Percentiles rank a stretch among this genome's conserved stretches.
Evolutionary conservation across 495 filamentous ascomycete genomes (phyloP).

Genomic region (Aspergillus leporis): DNA sequence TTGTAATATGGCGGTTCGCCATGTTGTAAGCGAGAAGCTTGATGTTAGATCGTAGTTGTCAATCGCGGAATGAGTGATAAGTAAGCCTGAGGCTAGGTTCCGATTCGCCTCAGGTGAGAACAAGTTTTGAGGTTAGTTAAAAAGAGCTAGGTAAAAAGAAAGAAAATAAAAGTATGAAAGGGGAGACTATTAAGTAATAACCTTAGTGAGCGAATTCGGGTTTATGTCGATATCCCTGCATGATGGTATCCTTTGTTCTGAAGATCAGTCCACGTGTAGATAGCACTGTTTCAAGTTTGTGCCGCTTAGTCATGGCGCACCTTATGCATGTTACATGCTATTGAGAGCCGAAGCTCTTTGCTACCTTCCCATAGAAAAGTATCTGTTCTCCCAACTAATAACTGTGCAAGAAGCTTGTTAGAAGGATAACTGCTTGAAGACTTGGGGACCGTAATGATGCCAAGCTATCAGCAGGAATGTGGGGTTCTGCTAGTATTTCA

Average conservation of each 20-base stretch:
- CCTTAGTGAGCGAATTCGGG: background rate
- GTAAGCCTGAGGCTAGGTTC: background rate
- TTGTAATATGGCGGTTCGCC: constrained; percentile 45
- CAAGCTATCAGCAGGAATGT: background rate
- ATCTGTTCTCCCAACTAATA: background rate
- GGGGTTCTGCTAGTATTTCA: background rate
- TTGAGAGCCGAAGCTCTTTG: too few species aligned
- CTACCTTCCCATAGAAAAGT: too few species aligned
- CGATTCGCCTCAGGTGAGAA: background rate
- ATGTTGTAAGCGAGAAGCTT: constrained; percentile 25
- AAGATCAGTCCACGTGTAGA: constrained; percentile 15
- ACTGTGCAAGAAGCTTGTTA: background rate
- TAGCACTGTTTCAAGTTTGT: constrained; percentile 4
- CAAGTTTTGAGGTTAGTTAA: background rate
- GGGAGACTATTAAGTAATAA: constrained; percentile 1
- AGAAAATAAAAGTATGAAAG: constrained; percentile 3
- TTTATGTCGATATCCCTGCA: constrained; percentile 11
- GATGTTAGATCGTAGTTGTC: background rate
- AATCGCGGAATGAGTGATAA: background rate
- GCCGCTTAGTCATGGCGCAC: constrained; percentile 13
- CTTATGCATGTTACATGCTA: background rate
- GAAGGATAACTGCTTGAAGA: background rate
- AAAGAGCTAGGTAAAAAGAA: background rate
- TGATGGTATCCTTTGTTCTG: constrained; percentile 7
- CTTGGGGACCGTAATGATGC: background rate